Evolutionary conservation across 306 rosid genomes (phyloP).

Genomic region (Quercus variabilis): DNA sequence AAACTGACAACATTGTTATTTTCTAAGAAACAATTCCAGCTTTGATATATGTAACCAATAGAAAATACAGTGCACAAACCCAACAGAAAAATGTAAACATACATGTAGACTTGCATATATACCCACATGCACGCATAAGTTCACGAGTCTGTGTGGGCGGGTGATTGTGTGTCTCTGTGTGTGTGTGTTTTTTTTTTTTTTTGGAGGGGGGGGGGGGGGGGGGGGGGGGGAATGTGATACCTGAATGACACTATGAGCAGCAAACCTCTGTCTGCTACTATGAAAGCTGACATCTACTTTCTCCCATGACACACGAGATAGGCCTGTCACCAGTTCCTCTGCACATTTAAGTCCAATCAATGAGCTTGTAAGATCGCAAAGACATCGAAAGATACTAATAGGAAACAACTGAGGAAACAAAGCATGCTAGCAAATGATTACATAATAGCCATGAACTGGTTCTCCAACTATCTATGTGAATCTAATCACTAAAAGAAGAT

Average conservation of each 20-base stretch:
- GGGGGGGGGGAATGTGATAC: conserved; percentile 25
- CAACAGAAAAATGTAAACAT: not conserved
- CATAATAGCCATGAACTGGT: not conserved
- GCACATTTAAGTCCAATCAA: conserved; percentile 29
- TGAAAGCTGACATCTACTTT: conserved; percentile 97
- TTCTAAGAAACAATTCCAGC: too few relatives aligned
- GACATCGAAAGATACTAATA: not conserved
- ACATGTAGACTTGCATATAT: not conserved
- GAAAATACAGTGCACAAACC: not conserved
- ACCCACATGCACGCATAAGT: not conserved
- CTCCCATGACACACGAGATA: conserved; percentile 87
- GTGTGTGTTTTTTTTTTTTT: too few relatives aligned
- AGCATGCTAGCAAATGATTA: not conserved
- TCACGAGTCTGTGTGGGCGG: not conserved
- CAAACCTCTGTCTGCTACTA: conserved; percentile 63
- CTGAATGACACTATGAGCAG: conserved; percentile 99
- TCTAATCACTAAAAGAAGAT: not conserved
- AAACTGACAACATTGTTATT: not conserved
- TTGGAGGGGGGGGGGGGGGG: not conserved
- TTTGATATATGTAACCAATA: not conserved
- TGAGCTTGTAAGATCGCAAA: conserved; percentile 9
- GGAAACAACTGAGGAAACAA: not conserved
- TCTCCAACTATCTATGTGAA: not conserved
- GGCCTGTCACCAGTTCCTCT: conserved; percentile 85
- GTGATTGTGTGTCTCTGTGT: not conserved